Conservation (phyloP, 1,284 basidiomycete genomes). For the Marasmius oreades region DNA sequence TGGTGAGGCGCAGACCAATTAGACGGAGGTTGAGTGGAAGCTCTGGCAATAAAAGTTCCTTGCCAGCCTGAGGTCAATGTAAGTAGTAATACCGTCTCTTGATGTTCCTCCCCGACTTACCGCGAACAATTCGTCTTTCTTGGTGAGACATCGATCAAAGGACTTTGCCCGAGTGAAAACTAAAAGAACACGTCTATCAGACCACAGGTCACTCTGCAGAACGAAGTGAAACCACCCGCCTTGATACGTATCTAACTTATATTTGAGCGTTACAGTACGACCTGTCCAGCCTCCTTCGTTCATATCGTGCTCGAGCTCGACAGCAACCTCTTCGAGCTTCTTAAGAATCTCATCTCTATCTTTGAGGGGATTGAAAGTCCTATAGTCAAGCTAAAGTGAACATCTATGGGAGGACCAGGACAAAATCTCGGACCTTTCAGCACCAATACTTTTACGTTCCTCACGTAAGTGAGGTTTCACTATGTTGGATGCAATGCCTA, state of each 20-base stretch:
- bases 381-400: conserved; percentile 26
- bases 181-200: conserved; percentile 24
- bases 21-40: conserved; percentile 75
- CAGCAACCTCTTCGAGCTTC: conserved; percentile 76
- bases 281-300: conserved; percentile 66
- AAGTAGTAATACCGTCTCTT: background rate
- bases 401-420: background rate
- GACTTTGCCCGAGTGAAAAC: conserved; percentile 83
- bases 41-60: conserved; percentile 78
- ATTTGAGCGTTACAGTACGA: conserved; percentile 77
- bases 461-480: conserved; percentile 75
- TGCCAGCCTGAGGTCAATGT: conserved; percentile 55
- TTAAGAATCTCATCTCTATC: conserved; percentile 65
- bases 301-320: conserved; percentile 80
- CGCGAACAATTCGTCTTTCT: conserved; percentile 75
- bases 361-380: conserved; percentile 72
- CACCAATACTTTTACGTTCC: conserved; percentile 86
- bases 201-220: background rate
- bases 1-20: conserved; percentile 81
- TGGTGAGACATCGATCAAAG: conserved; percentile 69
- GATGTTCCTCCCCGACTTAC: conserved; percentile 36
- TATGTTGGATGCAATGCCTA: conserved; percentile 82
- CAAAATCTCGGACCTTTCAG: conserved; percentile 61
- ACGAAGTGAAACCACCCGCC: conserved; percentile 33
- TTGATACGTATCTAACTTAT: conserved; percentile 77